Evolutionary conservation across 495 filamentous ascomycete species (phyloP).

Genomic region (Neurospora terricola): DNA sequence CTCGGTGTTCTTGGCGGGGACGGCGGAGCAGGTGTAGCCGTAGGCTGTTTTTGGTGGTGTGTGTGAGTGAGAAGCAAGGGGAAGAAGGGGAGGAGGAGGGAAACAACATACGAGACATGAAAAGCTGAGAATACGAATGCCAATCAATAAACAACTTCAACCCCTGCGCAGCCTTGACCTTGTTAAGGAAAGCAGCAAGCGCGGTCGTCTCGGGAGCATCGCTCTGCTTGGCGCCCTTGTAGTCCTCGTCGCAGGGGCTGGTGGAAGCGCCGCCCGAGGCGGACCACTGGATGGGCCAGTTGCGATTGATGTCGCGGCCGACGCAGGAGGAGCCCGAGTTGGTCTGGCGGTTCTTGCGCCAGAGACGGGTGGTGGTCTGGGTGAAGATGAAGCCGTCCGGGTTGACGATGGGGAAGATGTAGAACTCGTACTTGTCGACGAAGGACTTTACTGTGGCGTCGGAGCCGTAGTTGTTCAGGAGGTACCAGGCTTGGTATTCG

Average conservation of each 20-base stretch:
- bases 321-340: constrained; percentile 35
- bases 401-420: constrained; percentile 53
- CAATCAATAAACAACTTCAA: constrained; percentile 53
- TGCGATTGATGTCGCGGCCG: constrained; percentile 55
- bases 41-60: constrained; percentile 13
- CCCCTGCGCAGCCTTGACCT: constrained; percentile 30
- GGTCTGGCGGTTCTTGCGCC: constrained; percentile 54
- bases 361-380: constrained; percentile 47
- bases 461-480: constrained; percentile 36
- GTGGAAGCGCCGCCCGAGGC: constrained; percentile 41
- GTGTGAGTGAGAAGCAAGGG: constrained; percentile 9
- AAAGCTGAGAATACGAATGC: constrained; percentile 49
- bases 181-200: constrained; percentile 30
- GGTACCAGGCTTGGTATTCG: constrained; percentile 47
- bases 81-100: too few relatives aligned
- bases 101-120: constrained; percentile 22
- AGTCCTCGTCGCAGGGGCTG: constrained; percentile 44
- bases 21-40: constrained; percentile 28
- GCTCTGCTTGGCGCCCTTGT: constrained; percentile 36
- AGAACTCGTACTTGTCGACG: constrained; percentile 53
- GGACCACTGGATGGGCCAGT: constrained; percentile 49
- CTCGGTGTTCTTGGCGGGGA: constrained; percentile 35
- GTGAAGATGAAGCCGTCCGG: constrained; percentile 57
- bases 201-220: constrained; percentile 42
- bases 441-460: constrained; percentile 31